Evolutionary conservation across 1,284 basidiomycete species (phyloP).

Genomic region (Cryptococcus neoformans): DNA sequence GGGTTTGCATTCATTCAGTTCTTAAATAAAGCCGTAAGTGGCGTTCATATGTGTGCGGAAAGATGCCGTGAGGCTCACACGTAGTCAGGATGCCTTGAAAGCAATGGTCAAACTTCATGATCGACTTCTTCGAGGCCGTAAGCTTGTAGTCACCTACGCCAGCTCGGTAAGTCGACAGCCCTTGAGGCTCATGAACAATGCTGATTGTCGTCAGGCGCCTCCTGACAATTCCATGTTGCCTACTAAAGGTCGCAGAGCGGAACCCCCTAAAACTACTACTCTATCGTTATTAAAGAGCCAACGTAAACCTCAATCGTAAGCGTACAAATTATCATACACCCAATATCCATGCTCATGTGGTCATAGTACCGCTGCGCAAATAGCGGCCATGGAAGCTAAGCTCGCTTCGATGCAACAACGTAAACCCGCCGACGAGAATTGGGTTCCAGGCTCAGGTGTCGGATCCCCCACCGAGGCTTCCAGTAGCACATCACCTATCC

Average conservation of each 20-base stretch:
- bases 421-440: slow-evolving; percentile 31
- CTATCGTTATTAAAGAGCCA: slow-evolving; percentile 80
- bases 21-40: slow-evolving; percentile 69
- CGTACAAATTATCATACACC: neutral
- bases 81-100: slow-evolving; percentile 71
- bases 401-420: slow-evolving; percentile 68
- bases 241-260: slow-evolving; percentile 52
- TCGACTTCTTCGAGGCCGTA: slow-evolving; percentile 77
- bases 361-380: slow-evolving; percentile 75
- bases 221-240: slow-evolving; percentile 25
- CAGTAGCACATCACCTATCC: slow-evolving; percentile 7
- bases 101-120: slow-evolving; percentile 74
- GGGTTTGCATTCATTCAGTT: slow-evolving; percentile 96
- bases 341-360: neutral
- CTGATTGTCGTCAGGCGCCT: slow-evolving; percentile 45
- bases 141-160: slow-evolving; percentile 82
- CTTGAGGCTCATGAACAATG: slow-evolving; percentile 1
- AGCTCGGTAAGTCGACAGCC: slow-evolving; percentile 59
- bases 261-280: slow-evolving; percentile 72
- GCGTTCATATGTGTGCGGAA: neutral
- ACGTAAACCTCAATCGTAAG: slow-evolving; percentile 60
- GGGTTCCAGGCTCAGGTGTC: slow-evolving; percentile 18
- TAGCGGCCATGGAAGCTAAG: slow-evolving; percentile 94
- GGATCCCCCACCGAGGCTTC: slow-evolving; percentile 5
- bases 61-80: neutral